Conservation (phyloP, 345 rosid genomes). For the Cardamine resedifolia region DNA sequence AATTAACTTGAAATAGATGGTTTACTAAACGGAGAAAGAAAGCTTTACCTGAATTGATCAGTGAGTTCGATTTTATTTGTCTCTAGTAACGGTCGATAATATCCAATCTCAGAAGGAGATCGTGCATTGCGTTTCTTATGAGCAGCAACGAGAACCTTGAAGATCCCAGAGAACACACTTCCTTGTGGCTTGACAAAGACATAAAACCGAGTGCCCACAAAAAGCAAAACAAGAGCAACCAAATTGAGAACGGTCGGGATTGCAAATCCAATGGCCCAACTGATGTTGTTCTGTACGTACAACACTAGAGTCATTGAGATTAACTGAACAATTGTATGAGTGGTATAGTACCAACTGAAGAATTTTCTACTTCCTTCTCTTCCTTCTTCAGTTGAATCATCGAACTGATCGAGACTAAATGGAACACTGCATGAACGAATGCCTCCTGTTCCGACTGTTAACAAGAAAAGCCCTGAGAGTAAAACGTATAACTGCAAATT, state of each 20-base stretch:
- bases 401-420: conserved; percentile 82
- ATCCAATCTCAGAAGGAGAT: conserved; percentile 35
- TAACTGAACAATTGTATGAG: conserved; percentile 59
- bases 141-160: conserved; percentile 57
- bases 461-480: conserved; percentile 45
- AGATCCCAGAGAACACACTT: conserved; percentile 56
- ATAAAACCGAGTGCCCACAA: conserved; percentile 60
- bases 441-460: conserved; percentile 71
- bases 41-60: conserved; percentile 47
- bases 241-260: conserved; percentile 65
- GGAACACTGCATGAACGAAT: conserved; percentile 80
- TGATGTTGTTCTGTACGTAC: conserved; percentile 69
- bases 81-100: conserved; percentile 56
- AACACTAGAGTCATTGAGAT: conserved; percentile 57
- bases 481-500: conserved; percentile 48
- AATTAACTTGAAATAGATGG: neutral
- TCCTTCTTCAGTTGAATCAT: conserved; percentile 64
- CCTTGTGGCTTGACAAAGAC: conserved; percentile 61
- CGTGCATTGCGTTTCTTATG: conserved; percentile 47
- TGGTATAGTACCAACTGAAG: conserved; percentile 71
- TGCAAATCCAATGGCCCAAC: conserved; percentile 78
- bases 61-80: conserved; percentile 50
- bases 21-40: neutral
- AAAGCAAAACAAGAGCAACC: conserved; percentile 51
- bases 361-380: conserved; percentile 63